Percentiles rank a stretch among this genome's conserved stretches.
Evolutionary conservation across 2,329 filamentous ascomycete genomes (phyloP).

Genomic region (Alternaria brassicae): DNA sequence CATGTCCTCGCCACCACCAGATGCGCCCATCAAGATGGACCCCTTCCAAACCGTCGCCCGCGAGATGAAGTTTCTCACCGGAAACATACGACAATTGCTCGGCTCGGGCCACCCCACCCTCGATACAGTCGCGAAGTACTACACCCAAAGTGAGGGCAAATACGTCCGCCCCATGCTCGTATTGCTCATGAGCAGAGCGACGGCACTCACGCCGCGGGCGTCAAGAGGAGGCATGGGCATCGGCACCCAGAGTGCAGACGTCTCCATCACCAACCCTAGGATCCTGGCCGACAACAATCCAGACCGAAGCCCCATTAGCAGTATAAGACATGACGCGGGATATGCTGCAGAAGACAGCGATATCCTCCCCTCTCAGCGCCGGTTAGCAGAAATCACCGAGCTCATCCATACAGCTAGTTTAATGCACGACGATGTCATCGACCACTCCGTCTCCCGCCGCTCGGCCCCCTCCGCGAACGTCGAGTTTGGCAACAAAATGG

Average conservation of each 20-base stretch:
- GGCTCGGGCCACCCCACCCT: conserved; percentile 94
- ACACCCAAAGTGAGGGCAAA: conserved; percentile 95
- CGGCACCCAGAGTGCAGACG: conserved; percentile 57
- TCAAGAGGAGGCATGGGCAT: conserved; percentile 27
- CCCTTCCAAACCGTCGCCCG: conserved; percentile 90
- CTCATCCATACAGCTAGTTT: conserved; percentile 96
- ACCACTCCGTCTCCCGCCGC: conserved; percentile 85
- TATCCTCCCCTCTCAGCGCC: conserved; percentile 90
- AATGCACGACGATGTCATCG: conserved; percentile 97
- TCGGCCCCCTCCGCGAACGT: conserved; percentile 88
- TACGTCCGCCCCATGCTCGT: conserved; percentile 94
- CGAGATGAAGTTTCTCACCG: conserved; percentile 94
- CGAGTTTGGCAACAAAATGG: conserved; percentile 99
- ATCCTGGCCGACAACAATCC: conserved; percentile 83
- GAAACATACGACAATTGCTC: conserved; percentile 90
- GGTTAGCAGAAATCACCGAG: conserved; percentile 95
- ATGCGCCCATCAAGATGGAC: conserved; percentile 77
- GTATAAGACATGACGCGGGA: conserved; percentile 58
- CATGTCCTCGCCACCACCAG: conserved; percentile 67
- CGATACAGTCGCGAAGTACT: conserved; percentile 96
- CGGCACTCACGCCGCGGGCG: conserved; percentile 75
- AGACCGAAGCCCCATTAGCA: conserved; percentile 57
- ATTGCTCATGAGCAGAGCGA: conserved; percentile 94
- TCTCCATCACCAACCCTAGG: conserved; percentile 64
- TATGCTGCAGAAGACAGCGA: conserved; percentile 61